Conservation (phyloP, 257 asterid species). For the Rehmannia glutinosa region DNA sequence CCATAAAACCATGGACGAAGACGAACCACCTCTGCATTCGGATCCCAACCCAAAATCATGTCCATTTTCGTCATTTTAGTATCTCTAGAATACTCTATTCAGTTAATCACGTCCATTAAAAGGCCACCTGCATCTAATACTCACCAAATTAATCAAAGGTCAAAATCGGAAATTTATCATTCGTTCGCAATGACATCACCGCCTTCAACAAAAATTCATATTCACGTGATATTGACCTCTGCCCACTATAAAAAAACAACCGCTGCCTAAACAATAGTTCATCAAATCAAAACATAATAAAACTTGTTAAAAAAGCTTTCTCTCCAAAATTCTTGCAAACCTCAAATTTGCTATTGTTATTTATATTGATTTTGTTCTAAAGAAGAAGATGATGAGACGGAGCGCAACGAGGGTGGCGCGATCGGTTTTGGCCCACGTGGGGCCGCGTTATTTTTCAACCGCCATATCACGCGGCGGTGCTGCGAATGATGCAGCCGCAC, state of each 20-base stretch:
- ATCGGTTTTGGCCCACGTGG: conserved; percentile 26
- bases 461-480: conserved; percentile 19
- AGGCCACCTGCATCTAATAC: too few species aligned
- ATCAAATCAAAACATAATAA: too few species aligned
- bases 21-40: neutral
- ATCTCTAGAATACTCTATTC: neutral
- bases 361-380: neutral
- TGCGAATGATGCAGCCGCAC: conserved; percentile 11
- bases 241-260: conserved; percentile 22
- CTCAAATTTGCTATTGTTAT: neutral
- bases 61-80: conserved; percentile 14
- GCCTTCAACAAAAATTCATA: too few species aligned
- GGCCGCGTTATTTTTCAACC: conserved; percentile 47
- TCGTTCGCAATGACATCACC: neutral
- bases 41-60: neutral
- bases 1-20: too few species aligned
- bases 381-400: conserved; percentile 47
- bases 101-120: too few species aligned
- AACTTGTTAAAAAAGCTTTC: conserved; percentile 15
- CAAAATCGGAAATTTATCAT: neutral
- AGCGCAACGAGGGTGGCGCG: conserved; percentile 37
- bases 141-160: neutral
- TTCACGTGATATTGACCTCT: conserved; percentile 13
- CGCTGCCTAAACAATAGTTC: too few species aligned
- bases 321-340: conserved; percentile 30